Evolutionary conservation across 805 yeast genomes (phyloP).

Genomic region (Jamesozyma piceae): DNA sequence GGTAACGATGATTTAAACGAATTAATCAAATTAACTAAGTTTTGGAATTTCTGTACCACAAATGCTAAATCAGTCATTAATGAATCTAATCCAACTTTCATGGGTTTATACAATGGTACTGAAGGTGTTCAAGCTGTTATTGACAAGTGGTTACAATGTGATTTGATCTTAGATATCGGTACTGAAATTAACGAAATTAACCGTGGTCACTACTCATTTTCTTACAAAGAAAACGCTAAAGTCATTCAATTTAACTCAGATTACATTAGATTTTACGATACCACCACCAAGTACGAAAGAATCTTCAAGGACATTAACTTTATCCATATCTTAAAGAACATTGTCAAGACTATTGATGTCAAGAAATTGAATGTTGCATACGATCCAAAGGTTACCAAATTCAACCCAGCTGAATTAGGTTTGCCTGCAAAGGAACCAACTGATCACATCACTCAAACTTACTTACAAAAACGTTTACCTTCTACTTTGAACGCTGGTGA

Average conservation of each 20-base stretch:
- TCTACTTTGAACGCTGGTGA: conserved; percentile 51
- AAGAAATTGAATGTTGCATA: conserved; percentile 18
- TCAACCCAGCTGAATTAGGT: conserved; percentile 18
- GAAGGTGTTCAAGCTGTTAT: conserved; percentile 42
- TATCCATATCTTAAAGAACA: conserved; percentile 39
- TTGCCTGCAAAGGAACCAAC: conserved; percentile 6
- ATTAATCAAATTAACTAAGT: conserved; percentile 37
- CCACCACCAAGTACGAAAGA: conserved; percentile 13
- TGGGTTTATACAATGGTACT: conserved; percentile 66
- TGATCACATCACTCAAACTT: conserved; percentile 41
- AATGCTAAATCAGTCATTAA: conserved; percentile 68
- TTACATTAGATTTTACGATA: conserved; percentile 40
- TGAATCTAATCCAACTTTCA: conserved; percentile 54
- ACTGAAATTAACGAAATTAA: conserved; percentile 58
- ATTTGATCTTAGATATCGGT: conserved; percentile 65
- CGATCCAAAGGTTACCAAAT: conserved; percentile 14
- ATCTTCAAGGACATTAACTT: conserved; percentile 38
- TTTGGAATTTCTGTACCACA: conserved; percentile 50
- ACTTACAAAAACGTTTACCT: conserved; percentile 35
- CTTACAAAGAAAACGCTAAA: conserved; percentile 34
- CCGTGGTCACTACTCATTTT: conserved; percentile 53
- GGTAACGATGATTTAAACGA: conserved; percentile 37
- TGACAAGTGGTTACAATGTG: conserved; percentile 45
- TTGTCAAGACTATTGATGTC: conserved; percentile 33
- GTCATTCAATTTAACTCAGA: conserved; percentile 45